Percentiles rank a stretch among this genome's conserved stretches.
phyloP scores from a whole-genome alignment of 495 filamentous ascomycete species.

The Podospora fimiseda region DNA sequence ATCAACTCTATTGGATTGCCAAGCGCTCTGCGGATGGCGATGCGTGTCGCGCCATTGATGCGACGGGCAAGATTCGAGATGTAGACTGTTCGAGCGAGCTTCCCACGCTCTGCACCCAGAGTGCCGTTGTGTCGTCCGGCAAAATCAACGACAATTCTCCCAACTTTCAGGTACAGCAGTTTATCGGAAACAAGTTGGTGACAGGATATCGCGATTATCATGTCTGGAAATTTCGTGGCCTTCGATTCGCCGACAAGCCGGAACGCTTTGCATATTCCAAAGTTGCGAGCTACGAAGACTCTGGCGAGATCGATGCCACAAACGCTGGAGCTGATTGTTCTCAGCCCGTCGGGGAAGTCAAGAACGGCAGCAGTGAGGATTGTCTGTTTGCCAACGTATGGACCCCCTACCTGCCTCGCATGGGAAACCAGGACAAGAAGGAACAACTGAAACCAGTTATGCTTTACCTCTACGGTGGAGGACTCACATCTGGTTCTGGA shows the following conservation, averaged over 20 bases:
- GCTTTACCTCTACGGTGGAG: constrained; percentile 37
- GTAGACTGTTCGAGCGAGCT: constrained; percentile 16
- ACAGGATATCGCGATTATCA: constrained; percentile 35
- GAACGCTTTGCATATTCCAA: constrained; percentile 30
- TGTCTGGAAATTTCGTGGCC: constrained; percentile 35
- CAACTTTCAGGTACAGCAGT: constrained; percentile 29
- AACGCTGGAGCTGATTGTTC: constrained; percentile 26
- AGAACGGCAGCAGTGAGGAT: constrained; percentile 28
- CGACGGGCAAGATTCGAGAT: constrained; percentile 18
- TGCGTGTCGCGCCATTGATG: constrained; percentile 23
- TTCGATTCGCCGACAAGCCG: constrained; percentile 35
- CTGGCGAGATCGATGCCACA: constrained; percentile 16
- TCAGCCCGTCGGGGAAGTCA: constrained; percentile 27
- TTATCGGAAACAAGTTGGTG: constrained; percentile 24
- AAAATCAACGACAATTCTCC: constrained; percentile 20
- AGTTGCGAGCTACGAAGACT: constrained; percentile 15
- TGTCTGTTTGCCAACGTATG: constrained; percentile 39
- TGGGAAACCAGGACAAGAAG: constrained; percentile 3
- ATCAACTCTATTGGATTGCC: constrained; percentile 34
- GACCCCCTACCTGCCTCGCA: constrained; percentile 31
- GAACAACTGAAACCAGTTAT: constrained; percentile 29
- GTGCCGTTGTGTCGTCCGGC: constrained; percentile 27
- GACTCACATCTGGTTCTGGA: constrained; percentile 27
- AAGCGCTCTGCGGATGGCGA: constrained; percentile 12
- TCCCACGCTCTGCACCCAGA: constrained; percentile 34